Conservation (phyloP, 176 grass and related monocot genomes). For the Aegilops bicornis region DNA sequence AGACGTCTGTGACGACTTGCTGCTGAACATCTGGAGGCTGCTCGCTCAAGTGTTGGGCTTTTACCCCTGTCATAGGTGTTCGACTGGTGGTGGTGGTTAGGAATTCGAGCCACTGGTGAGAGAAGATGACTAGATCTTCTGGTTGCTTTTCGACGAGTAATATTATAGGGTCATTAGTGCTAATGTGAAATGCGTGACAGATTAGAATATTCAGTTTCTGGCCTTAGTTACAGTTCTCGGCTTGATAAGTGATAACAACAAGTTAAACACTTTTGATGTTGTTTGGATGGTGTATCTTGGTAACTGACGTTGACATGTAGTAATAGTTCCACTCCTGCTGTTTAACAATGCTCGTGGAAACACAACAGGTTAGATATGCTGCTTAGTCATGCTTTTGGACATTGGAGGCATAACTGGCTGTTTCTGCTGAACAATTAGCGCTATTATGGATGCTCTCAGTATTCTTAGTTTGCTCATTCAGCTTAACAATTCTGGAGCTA, state of each 20-base stretch:
- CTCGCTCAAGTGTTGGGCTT: neutral
- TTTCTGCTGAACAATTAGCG: neutral
- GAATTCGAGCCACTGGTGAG: neutral
- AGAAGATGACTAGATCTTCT: neutral
- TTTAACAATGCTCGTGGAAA: neutral
- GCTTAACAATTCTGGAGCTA: neutral
- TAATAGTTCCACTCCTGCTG: neutral
- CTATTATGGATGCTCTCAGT: neutral
- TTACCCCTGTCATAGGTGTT: neutral
- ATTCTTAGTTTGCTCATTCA: neutral
- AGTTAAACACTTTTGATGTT: neutral
- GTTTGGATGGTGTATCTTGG: neutral
- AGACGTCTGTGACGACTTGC: neutral
- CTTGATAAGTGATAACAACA: neutral
- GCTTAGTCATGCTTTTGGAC: neutral
- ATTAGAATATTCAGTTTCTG: neutral
- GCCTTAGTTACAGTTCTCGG: neutral
- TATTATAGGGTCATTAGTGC: neutral
- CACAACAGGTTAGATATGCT: neutral
- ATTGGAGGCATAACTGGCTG: neutral
- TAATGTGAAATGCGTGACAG: neutral
- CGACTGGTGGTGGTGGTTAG: slow-evolving; percentile 14
- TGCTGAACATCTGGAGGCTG: slow-evolving; percentile 9
- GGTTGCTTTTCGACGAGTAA: neutral
- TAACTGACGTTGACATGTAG: neutral